Percentiles rank a stretch among this genome's conserved stretches.
Evolutionary conservation across 2,329 filamentous ascomycete genomes (phyloP).

Genomic region (Fusarium sp.): DNA sequence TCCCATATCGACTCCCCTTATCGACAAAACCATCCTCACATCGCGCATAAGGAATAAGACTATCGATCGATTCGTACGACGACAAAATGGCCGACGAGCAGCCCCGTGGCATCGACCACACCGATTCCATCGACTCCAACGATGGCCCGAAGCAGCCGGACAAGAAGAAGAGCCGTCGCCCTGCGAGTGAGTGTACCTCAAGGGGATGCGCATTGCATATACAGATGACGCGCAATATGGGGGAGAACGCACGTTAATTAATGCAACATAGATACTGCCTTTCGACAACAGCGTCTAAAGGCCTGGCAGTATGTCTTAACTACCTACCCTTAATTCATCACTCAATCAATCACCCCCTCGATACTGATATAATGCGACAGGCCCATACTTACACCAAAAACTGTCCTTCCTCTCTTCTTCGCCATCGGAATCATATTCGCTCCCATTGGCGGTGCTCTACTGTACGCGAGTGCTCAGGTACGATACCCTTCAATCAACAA

Average conservation of each 20-base stretch:
- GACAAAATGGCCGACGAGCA: slow-evolving; percentile 62
- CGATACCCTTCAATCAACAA: not conserved
- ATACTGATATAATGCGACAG: slow-evolving; percentile 64
- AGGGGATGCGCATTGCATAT: slow-evolving; percentile 10
- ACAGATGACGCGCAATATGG: not conserved
- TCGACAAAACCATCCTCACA: slow-evolving; percentile 33
- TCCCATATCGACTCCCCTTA: slow-evolving; percentile 13
- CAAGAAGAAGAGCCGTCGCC: slow-evolving; percentile 91
- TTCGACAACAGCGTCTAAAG: slow-evolving; percentile 95
- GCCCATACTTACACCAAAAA: slow-evolving; percentile 95
- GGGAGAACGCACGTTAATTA: slow-evolving; percentile 36
- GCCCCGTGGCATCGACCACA: slow-evolving; percentile 59
- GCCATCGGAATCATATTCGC: slow-evolving; percentile 91
- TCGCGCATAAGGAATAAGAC: slow-evolving; percentile 8
- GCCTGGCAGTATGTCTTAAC: slow-evolving; percentile 89
- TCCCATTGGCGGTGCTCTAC: slow-evolving; percentile 86
- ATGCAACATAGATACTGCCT: slow-evolving; percentile 82
- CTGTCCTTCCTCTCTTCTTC: slow-evolving; percentile 92
- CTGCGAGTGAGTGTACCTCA: slow-evolving; percentile 75
- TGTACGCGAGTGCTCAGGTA: slow-evolving; percentile 88
- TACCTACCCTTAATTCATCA: slow-evolving; percentile 12
- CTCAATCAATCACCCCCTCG: slow-evolving; percentile 10
- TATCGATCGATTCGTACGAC: slow-evolving; percentile 33
- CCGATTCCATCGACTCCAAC: slow-evolving; percentile 68
- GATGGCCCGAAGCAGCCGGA: slow-evolving; percentile 70